Evolutionary conservation across 495 filamentous ascomycete species (phyloP), one percentile per base, ranked within the genome.

Genomic region (Tuber umbilicatum): DNA sequence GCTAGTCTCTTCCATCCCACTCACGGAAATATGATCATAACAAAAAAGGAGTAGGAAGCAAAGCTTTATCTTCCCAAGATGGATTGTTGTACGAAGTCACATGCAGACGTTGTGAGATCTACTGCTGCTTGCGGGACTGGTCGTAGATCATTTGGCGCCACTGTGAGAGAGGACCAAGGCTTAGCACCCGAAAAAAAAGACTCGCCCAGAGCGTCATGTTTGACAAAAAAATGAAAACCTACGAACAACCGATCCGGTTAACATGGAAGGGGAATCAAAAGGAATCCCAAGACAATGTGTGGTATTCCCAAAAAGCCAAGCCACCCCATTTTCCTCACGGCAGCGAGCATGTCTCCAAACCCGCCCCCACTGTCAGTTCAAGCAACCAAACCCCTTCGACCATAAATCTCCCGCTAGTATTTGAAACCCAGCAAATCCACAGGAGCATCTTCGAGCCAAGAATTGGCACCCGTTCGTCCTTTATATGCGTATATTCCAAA

Each of bases 91-190:
- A 72, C 71, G 73, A 79, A 69, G 73, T 79, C 77, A 79, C 77
- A 78, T 78, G 77, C 75, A 45, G 60, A 67, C 45, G 76, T 73
- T 69, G 71, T 78, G 76, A 78, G 77, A 79, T 79, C 77, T 79
- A 35, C 10, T 73, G 73, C 73, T 74, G 75, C 72, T 72, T 78
- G 75, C 74, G 74, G 73, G 73, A 31, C 73, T 76, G 74, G 73
- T 76, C 43, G 74, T 64, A 78, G 77, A 79, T 79, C 77, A 79
- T 74, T 70, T 70, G 60, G 75, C 68, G 69, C 69, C 77, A 73
- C 71, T 70, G n/a, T 31, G 55, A 64, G 23, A 27, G 47, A 64
- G 55, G n/a, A 31, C 55, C 55, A 16, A 64, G 5, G n/a, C 55
- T 64, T 31, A 64, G 27, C 55, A 64, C n/a, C 55, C 55, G 55